A percentile compares a stretch with the other conserved stretches of the same genome.
These are phyloP conservation scores for Quercus glauca DNA, from an alignment of 306 rosid species.

Conservation along the genomic window DNA sequence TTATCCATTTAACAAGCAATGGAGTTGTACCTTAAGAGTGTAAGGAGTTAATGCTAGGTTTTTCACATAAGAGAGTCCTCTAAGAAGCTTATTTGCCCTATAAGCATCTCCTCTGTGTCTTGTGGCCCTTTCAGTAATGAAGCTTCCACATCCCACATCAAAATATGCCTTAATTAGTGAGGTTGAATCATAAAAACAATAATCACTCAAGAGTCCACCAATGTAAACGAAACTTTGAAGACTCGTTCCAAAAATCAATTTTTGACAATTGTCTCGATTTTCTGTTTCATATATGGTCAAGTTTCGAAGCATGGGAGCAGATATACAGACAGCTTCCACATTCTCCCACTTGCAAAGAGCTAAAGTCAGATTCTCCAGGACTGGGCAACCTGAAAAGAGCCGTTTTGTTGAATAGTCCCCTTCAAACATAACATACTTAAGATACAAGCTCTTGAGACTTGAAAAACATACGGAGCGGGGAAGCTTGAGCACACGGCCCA, in stretches of 20 bases:
- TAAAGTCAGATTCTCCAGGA: slow-evolving; percentile 17
- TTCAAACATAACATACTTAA: background rate
- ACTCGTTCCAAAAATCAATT: no score
- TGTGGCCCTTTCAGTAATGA: background rate
- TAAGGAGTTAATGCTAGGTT: background rate
- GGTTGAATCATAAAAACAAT: background rate
- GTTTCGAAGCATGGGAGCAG: slow-evolving; percentile 14
- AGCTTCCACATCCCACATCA: background rate
- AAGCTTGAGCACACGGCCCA: slow-evolving; percentile 5
- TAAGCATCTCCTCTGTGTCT: background rate
- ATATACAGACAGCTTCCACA: slow-evolving; percentile 6
- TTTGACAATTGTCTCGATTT: background rate
- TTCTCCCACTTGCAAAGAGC: slow-evolving; percentile 11
- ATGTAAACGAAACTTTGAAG: no score
- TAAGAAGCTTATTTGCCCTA: background rate
- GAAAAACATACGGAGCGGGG: slow-evolving; percentile 8
- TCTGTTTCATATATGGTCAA: slow-evolving; percentile 9
- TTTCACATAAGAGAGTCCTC: background rate
- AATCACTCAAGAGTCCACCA: no score
- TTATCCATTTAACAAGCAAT: no score
- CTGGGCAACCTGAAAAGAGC: slow-evolving; percentile 23
- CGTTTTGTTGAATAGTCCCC: background rate
- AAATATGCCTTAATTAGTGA: background rate
- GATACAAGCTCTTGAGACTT: slow-evolving; percentile 10
- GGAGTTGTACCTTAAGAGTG: background rate